phyloP scores from a whole-genome alignment of 1,284 basidiomycete species.

The Ceratorhiza oryzae-sativae region DNA sequence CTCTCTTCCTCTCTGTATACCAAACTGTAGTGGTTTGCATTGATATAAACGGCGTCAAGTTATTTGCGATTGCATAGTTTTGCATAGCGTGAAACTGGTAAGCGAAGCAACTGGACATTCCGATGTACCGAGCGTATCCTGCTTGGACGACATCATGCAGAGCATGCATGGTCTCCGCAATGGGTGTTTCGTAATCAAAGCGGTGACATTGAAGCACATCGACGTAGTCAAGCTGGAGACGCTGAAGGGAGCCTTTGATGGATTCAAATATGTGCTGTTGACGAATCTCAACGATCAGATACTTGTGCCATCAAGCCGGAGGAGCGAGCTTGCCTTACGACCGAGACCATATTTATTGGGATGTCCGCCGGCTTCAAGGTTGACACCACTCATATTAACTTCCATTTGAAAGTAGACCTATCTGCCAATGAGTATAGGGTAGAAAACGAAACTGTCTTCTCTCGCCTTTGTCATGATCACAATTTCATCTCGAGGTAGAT shows the following conservation, averaged over 20 bases:
- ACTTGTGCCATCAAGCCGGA: too few species aligned
- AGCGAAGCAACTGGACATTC: constrained; percentile 49
- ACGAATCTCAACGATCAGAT: constrained; percentile 44
- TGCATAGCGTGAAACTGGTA: constrained; percentile 47
- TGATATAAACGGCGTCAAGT: constrained; percentile 53
- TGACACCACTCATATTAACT: background rate
- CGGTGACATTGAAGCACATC: constrained; percentile 53
- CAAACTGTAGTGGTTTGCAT: constrained; percentile 53
- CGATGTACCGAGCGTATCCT: constrained; percentile 56
- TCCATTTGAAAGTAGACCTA: constrained; percentile 1
- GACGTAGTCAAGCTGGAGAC: constrained; percentile 50
- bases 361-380: constrained; percentile 39
- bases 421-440: background rate
- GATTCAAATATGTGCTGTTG: constrained; percentile 47
- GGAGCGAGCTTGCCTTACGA: constrained; percentile 46
- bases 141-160: constrained; percentile 51
- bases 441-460: background rate
- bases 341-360: constrained; percentile 48
- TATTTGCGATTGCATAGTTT: constrained; percentile 52
- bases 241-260: constrained; percentile 46
- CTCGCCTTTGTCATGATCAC: constrained; percentile 53
- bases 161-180: constrained; percentile 48
- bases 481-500: constrained; percentile 55
- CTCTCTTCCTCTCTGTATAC: constrained; percentile 49
- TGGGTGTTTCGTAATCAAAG: constrained; percentile 54